These are phyloP conservation scores for Larix sibirica DNA, from an alignment of 83 land plant species.

Conservation along the genomic window DNA sequence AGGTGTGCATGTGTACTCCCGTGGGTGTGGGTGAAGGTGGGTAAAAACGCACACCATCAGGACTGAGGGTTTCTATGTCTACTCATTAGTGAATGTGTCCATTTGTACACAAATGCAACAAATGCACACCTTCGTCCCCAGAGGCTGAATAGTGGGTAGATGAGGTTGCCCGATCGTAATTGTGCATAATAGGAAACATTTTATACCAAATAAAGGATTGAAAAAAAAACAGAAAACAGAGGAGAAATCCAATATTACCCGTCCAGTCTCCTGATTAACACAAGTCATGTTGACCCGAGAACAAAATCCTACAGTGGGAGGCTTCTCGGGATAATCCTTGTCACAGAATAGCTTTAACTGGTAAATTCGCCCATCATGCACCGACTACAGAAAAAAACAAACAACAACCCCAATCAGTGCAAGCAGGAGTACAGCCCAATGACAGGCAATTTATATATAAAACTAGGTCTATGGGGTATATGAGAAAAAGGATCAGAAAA, in stretches of 20 bases:
- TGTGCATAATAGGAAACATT: too few relatives aligned
- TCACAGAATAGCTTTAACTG: slow-evolving; percentile 78
- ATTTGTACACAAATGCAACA: too few relatives aligned
- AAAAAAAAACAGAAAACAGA: background rate
- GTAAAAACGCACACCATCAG: too few relatives aligned
- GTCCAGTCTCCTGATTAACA: slow-evolving; percentile 75
- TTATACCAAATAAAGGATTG: too few relatives aligned
- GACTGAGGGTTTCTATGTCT: too few relatives aligned
- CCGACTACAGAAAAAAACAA: slow-evolving; percentile 45
- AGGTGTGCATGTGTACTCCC: too few relatives aligned
- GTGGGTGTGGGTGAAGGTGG: too few relatives aligned
- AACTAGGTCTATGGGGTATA: background rate
- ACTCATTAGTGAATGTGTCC: too few relatives aligned
- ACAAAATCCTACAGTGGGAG: slow-evolving; percentile 70
- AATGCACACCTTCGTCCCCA: too few relatives aligned
- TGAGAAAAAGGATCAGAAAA: background rate
- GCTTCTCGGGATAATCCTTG: slow-evolving; percentile 75
- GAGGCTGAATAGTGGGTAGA: too few relatives aligned
- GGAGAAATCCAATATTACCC: slow-evolving; percentile 30
- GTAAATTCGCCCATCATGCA: slow-evolving; percentile 83
- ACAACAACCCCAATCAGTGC: background rate
- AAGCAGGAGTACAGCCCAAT: background rate
- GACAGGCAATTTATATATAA: background rate
- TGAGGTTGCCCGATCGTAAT: too few relatives aligned
- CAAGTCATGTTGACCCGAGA: slow-evolving; percentile 78